phyloP scores from a whole-genome alignment of 805 yeast species.

The Starmerella khaoyaiensis region DNA sequence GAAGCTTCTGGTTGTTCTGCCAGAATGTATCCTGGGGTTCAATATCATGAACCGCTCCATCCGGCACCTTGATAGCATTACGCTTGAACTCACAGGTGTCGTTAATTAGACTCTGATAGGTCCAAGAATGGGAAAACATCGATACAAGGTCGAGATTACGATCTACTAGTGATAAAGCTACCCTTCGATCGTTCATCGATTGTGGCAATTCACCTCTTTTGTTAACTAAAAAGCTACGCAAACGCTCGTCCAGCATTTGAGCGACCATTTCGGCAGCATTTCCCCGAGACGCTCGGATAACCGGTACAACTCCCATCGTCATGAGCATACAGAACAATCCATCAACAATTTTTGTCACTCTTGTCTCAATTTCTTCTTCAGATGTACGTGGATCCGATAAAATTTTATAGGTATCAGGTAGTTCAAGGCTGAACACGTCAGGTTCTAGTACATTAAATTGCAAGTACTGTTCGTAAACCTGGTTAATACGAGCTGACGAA shows the following conservation, averaged over 20 bases:
- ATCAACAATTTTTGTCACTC: constrained; percentile 59
- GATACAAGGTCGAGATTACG: constrained; percentile 81
- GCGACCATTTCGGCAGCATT: constrained; percentile 96
- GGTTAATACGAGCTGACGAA: constrained; percentile 59
- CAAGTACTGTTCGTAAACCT: constrained; percentile 87
- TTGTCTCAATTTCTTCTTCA: constrained; percentile 57
- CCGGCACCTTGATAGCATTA: constrained; percentile 58
- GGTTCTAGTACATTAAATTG: constrained; percentile 91
- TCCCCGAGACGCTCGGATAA: constrained; percentile 78
- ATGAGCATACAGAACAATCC: constrained; percentile 72
- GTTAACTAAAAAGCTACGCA: constrained; percentile 77
- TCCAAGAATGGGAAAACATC: constrained; percentile 96
- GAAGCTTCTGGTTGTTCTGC: constrained; percentile 68
- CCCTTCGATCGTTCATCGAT: constrained; percentile 30
- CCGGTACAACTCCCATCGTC: constrained; percentile 70
- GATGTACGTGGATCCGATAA: constrained; percentile 59
- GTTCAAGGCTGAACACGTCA: constrained; percentile 67
- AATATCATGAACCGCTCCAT: constrained; percentile 50
- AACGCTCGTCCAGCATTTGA: constrained; percentile 64
- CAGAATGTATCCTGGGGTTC: constrained; percentile 93
- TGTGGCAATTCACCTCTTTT: constrained; percentile 34
- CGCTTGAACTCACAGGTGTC: constrained; percentile 76
- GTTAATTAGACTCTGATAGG: constrained; percentile 89
- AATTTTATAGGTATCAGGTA: constrained; percentile 48
- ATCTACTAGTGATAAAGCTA: constrained; percentile 72